A percentile compares a stretch with the other conserved stretches of the same genome.
These are phyloP conservation scores for Jackrogersella minutella DNA, from an alignment of 495 filamentous ascomycete species.

Conservation along the genomic window DNA sequence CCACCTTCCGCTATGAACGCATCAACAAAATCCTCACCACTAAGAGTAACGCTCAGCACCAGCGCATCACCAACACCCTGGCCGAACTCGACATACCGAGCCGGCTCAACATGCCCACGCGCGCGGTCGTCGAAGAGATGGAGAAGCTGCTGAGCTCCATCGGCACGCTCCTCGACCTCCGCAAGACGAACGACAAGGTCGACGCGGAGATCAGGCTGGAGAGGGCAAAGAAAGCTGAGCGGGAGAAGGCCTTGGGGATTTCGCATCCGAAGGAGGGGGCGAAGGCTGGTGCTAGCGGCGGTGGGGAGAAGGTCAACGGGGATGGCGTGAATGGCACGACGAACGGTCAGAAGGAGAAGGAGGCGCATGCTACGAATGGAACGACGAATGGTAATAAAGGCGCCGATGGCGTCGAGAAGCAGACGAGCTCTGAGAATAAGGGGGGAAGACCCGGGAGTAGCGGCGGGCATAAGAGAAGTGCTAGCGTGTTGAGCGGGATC, in stretches of 20 bases:
- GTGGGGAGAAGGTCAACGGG: background rate
- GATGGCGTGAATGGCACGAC: background rate
- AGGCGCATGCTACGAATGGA: slow-evolving; percentile 32
- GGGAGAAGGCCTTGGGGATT: slow-evolving; percentile 54
- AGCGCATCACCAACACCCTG: slow-evolving; percentile 79
- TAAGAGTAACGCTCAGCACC: slow-evolving; percentile 82
- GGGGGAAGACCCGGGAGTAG: slow-evolving; percentile 44
- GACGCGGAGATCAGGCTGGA: slow-evolving; percentile 81
- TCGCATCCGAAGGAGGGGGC: slow-evolving; percentile 13
- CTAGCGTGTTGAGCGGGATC: slow-evolving; percentile 72
- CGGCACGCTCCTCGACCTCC: slow-evolving; percentile 75
- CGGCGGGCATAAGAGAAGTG: slow-evolving; percentile 70
- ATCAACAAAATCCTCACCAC: slow-evolving; percentile 82
- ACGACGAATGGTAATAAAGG: slow-evolving; percentile 9
- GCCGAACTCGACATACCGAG: slow-evolving; percentile 80
- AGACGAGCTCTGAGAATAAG: slow-evolving; percentile 22
- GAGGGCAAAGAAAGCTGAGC: slow-evolving; percentile 68
- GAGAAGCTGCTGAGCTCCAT: slow-evolving; percentile 81
- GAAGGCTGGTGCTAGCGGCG: background rate
- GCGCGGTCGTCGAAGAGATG: slow-evolving; percentile 78
- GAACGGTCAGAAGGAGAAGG: too few relatives aligned
- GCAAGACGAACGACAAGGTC: slow-evolving; percentile 86
- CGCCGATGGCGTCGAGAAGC: slow-evolving; percentile 6
- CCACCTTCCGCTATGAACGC: slow-evolving; percentile 81
- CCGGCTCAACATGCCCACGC: slow-evolving; percentile 85